These are phyloP conservation scores for Pleoardoris graminearum DNA, from an alignment of 2,329 filamentous ascomycete species.

Conservation along the genomic window DNA sequence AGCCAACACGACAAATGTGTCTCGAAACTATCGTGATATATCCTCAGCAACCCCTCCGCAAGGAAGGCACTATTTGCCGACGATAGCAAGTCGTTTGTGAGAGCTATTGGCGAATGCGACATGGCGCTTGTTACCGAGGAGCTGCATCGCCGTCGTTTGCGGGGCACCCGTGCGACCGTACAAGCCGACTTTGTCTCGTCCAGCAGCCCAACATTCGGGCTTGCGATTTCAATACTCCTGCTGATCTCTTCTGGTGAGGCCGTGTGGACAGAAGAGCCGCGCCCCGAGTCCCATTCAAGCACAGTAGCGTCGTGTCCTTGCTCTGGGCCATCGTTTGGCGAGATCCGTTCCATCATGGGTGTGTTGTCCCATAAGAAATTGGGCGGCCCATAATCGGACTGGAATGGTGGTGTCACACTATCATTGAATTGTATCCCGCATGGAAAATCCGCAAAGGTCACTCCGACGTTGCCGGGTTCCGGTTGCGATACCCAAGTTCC, in stretches of 20 bases:
- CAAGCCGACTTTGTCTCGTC: slow-evolving; percentile 10
- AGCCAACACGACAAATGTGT: slow-evolving; percentile 59
- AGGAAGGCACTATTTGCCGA: slow-evolving; percentile 47
- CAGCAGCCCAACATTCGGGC: slow-evolving; percentile 11
- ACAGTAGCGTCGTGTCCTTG: slow-evolving; percentile 15
- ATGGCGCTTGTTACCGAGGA: slow-evolving; percentile 26
- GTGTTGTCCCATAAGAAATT: neutral
- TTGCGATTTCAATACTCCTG: slow-evolving; percentile 18
- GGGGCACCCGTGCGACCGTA: slow-evolving; percentile 14
- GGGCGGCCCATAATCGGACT: neutral
- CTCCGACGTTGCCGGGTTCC: slow-evolving; percentile 22
- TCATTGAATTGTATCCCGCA: slow-evolving; percentile 21
- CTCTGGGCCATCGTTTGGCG: slow-evolving; percentile 17
- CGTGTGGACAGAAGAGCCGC: slow-evolving; percentile 31
- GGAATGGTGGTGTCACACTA: neutral
- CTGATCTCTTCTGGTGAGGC: slow-evolving; percentile 25
- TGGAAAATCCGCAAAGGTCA: slow-evolving; percentile 38
- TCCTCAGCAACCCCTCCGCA: slow-evolving; percentile 50
- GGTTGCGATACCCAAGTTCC: slow-evolving; percentile 8
- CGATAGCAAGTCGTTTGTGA: slow-evolving; percentile 36
- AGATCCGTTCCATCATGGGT: neutral
- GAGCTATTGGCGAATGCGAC: slow-evolving; percentile 24
- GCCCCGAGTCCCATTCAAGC: slow-evolving; percentile 27
- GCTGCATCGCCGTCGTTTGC: slow-evolving; percentile 32
- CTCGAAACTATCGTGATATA: slow-evolving; percentile 60